These are phyloP conservation scores for Collariella sp. DNA, from an alignment of 495 filamentous ascomycete genomes.

Conservation along the genomic window DNA sequence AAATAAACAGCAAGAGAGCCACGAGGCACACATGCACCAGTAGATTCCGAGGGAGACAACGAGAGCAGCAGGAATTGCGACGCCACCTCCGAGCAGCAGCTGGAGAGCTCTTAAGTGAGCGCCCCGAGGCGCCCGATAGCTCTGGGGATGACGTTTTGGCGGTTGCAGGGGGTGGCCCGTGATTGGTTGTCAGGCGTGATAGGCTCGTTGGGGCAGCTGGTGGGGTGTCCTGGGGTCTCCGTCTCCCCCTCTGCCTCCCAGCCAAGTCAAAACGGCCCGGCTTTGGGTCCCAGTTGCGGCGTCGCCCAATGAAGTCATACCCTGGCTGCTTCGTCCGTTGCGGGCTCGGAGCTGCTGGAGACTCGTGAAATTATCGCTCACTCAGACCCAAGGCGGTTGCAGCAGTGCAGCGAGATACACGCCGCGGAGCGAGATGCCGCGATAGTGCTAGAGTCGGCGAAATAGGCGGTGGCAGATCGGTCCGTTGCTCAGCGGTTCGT, in stretches of 20 bases:
- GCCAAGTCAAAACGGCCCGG: slow-evolving; percentile 24
- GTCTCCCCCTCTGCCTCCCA: not conserved
- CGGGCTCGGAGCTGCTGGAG: slow-evolving; percentile 2
- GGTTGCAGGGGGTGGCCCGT: slow-evolving; percentile 12
- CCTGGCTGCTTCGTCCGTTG: slow-evolving; percentile 11
- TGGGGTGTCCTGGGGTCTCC: not conserved
- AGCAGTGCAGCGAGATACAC: not conserved
- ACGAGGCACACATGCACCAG: slow-evolving; percentile 35
- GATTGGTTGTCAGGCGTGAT: slow-evolving; percentile 6
- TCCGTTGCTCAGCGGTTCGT: not conserved
- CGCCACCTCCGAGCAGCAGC: slow-evolving; percentile 1
- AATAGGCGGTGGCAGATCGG: slow-evolving; percentile 11
- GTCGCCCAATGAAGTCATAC: slow-evolving; percentile 20
- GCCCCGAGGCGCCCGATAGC: slow-evolving; percentile 13
- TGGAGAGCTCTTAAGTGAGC: slow-evolving; percentile 13
- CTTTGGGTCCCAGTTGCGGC: slow-evolving; percentile 18
- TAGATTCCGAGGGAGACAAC: slow-evolving; percentile 4
- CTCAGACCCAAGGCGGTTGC: not conserved
- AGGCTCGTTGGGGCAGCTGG: slow-evolving; percentile 2
- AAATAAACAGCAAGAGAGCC: slow-evolving; percentile 34
- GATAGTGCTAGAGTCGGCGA: slow-evolving; percentile 2
- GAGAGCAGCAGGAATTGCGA: slow-evolving; percentile 3
- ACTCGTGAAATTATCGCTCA: slow-evolving; percentile 3
- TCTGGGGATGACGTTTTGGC: slow-evolving; percentile 24
- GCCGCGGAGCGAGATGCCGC: slow-evolving; percentile 5